A percentile compares a stretch with the other conserved stretches of the same genome.
Evolutionary conservation across 2,329 filamentous ascomycete species (phyloP).

Genomic region (Harringtonia aguacate): DNA sequence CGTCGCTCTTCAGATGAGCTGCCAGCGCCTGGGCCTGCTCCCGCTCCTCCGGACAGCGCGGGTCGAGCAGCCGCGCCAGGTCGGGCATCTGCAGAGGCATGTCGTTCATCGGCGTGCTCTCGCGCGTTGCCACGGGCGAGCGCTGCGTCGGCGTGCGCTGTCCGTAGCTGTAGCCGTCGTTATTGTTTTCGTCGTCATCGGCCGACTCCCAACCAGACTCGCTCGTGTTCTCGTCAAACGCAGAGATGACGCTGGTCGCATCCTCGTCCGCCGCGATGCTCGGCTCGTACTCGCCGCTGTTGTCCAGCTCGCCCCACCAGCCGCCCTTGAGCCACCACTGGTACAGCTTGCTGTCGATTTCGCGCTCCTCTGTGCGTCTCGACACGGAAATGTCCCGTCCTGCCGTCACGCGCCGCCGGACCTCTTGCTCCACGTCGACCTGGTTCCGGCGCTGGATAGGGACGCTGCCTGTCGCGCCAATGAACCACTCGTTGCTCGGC

Average conservation of each 20-base stretch:
- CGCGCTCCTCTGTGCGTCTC: conserved; percentile 40
- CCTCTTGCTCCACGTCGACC: conserved; percentile 67
- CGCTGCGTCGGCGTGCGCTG: conserved; percentile 50
- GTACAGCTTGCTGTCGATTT: conserved; percentile 67
- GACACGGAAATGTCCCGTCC: conserved; percentile 15
- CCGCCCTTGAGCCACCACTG: conserved; percentile 75
- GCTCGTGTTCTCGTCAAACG: conserved; percentile 24
- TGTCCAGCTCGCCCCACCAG: conserved; percentile 75
- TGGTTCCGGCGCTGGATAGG: conserved; percentile 32
- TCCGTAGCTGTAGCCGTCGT: conserved; percentile 36
- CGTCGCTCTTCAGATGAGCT: conserved; percentile 61
- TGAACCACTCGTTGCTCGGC: conserved; percentile 16
- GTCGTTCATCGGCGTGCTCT: conserved; percentile 49
- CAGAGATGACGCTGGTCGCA: conserved; percentile 70
- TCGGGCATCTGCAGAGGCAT: conserved; percentile 54
- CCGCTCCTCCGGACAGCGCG: conserved; percentile 63
- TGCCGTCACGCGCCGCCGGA: conserved; percentile 46
- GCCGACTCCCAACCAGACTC: conserved; percentile 22
- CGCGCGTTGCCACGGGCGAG: conserved; percentile 23
- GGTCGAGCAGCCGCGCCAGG: conserved; percentile 73
- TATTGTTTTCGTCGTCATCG: conserved; percentile 29
- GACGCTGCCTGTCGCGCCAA: conserved; percentile 20
- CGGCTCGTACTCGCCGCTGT: conserved; percentile 67
- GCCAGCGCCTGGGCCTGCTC: conserved; percentile 74
- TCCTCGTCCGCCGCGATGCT: conserved; percentile 49